These are phyloP conservation scores for Lolium multiflorum DNA, from an alignment of 176 grass and related monocot genomes.

Conservation along the genomic window DNA sequence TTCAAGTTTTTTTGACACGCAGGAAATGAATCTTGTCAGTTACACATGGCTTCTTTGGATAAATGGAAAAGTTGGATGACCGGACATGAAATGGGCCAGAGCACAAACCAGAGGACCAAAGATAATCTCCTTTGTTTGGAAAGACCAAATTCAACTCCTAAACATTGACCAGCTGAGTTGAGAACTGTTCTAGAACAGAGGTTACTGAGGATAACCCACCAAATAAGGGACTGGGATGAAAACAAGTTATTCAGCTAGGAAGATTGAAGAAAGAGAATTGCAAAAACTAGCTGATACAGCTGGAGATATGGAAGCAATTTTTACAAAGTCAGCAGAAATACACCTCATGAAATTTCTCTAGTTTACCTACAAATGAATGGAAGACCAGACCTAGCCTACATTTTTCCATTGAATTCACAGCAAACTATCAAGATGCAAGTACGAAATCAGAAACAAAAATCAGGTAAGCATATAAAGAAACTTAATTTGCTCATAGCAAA, in stretches of 20 bases:
- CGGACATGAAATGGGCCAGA: background rate
- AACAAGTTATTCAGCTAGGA: background rate
- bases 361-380: background rate
- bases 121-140: background rate
- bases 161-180: conserved; percentile 4
- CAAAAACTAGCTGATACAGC: background rate
- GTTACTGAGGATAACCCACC: conserved; percentile 6
- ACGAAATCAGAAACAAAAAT: conserved; percentile 28
- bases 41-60: background rate
- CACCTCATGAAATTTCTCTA: background rate
- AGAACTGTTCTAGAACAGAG: conserved; percentile 1
- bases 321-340: conserved; percentile 27
- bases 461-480: background rate
- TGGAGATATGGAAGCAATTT: background rate
- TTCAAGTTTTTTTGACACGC: background rate
- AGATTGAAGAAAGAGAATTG: background rate
- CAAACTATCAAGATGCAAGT: background rate
- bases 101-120: background rate
- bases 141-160: background rate
- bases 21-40: background rate
- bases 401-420: background rate
- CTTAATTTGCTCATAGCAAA: conserved; percentile 11
- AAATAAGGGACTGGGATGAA: background rate
- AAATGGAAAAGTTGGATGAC: background rate
- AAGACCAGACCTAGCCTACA: background rate